These are phyloP conservation scores for Kodamaea kaohsiungensis DNA, from an alignment of 805 yeast genomes.

Conservation along the genomic window DNA sequence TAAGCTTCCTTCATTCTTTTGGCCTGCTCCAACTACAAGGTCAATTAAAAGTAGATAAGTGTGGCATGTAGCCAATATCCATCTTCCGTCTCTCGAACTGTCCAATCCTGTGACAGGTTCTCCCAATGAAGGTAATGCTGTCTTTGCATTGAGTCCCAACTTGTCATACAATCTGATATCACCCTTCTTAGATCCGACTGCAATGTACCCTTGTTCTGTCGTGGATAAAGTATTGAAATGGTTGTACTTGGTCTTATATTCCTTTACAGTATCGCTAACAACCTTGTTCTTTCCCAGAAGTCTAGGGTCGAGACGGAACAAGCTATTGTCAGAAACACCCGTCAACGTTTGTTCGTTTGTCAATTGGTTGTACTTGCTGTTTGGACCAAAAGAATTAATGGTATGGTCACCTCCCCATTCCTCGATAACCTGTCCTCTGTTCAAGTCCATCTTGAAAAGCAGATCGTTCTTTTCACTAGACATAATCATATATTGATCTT, in stretches of 20 bases:
- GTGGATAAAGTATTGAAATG: conserved; percentile 63
- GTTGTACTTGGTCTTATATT: conserved; percentile 51
- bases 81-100: conserved; percentile 76
- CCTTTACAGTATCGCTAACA: conserved; percentile 46
- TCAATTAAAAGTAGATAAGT: conserved; percentile 72
- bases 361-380: conserved; percentile 71
- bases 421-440: conserved; percentile 79
- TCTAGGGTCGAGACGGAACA: conserved; percentile 84
- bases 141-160: conserved; percentile 74
- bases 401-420: conserved; percentile 67
- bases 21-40: conserved; percentile 59
- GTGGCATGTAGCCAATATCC: conserved; percentile 79
- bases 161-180: conserved; percentile 73
- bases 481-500: conserved; percentile 67
- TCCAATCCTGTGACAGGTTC: conserved; percentile 69
- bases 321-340: conserved; percentile 64
- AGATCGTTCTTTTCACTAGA: conserved; percentile 52
- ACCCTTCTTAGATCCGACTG: conserved; percentile 75
- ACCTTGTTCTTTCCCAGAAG: conserved; percentile 50
- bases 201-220: conserved; percentile 71
- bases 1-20: conserved; percentile 51
- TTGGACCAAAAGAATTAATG: conserved; percentile 64
- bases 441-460: conserved; percentile 75
- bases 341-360: conserved; percentile 72
- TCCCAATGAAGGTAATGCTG: conserved; percentile 80